Conservation (phyloP, 208 protist genomes). For the Trypanosoma melophagium region DNA sequence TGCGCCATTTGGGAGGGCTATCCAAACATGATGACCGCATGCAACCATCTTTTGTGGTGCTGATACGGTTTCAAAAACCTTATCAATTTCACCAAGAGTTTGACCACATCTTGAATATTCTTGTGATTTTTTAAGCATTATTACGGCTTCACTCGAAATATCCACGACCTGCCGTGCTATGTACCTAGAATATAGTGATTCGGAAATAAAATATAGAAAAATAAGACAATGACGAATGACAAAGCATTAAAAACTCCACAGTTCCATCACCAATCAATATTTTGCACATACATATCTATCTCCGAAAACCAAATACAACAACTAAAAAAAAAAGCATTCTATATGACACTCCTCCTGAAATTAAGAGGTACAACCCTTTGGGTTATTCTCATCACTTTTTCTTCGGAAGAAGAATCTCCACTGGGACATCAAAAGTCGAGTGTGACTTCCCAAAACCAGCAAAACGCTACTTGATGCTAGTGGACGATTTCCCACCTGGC, state of each 20-base stretch:
- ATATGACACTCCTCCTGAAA: too few relatives aligned
- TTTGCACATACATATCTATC: too few relatives aligned
- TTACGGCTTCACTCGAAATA: neutral
- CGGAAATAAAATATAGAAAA: too few relatives aligned
- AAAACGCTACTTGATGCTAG: neutral
- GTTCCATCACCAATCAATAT: too few relatives aligned
- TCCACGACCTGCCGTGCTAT: neutral
- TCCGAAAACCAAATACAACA: neutral
- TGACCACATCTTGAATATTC: neutral
- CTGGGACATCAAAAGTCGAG: neutral
- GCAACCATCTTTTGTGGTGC: slow-evolving; percentile 51
- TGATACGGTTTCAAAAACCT: slow-evolving; percentile 42
- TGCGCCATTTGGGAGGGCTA: slow-evolving; percentile 47
- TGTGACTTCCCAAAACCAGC: slow-evolving; percentile 6
- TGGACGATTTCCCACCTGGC: too few relatives aligned
- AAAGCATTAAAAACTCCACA: too few relatives aligned
- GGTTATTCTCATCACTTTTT: neutral
- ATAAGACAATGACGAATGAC: too few relatives aligned
- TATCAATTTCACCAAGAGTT: slow-evolving; percentile 55
- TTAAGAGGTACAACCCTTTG: too few relatives aligned
- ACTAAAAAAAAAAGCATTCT: too few relatives aligned
- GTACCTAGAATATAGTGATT: too few relatives aligned
- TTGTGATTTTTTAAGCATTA: neutral
- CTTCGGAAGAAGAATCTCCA: neutral
- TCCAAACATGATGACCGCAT: slow-evolving; percentile 67